phyloP scores from a whole-genome alignment of 305 asterid genomes.

The Coffea humblotiana region DNA sequence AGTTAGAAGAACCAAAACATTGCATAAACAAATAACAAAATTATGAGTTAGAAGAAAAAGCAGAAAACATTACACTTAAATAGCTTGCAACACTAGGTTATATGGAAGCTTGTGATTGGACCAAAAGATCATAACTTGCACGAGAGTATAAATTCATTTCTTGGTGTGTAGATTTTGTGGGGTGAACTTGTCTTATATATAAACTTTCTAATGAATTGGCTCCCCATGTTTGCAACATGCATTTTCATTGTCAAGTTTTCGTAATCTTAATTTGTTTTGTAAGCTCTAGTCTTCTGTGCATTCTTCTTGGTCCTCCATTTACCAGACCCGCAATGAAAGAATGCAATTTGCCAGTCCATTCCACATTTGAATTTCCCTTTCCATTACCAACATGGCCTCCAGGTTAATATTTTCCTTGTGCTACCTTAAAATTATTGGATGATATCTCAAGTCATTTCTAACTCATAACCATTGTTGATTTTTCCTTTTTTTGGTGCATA shows the following conservation, averaged over 20 bases:
- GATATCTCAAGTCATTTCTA: neutral
- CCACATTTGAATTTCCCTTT: constrained; percentile 13
- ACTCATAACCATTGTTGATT: neutral
- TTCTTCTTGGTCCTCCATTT: constrained; percentile 1
- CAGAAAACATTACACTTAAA: neutral
- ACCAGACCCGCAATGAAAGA: constrained; percentile 12
- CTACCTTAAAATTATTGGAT: neutral
- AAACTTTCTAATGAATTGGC: neutral
- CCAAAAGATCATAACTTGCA: neutral
- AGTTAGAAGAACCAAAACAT: neutral
- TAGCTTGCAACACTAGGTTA: neutral
- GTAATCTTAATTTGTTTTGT: constrained; percentile 2
- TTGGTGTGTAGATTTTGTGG: neutral
- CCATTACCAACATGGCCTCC: constrained; percentile 16
- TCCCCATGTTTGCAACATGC: neutral
- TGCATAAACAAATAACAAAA: neutral
- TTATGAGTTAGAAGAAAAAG: neutral
- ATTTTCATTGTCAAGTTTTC: neutral
- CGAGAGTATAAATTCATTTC: neutral
- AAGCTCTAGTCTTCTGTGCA: constrained; percentile 8
- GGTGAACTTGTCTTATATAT: too few relatives aligned
- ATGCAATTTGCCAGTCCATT: constrained; percentile 9
- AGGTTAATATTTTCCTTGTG: neutral
- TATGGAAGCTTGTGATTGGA: neutral
- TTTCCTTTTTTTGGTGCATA: neutral